phyloP scores from a whole-genome alignment of 2,329 filamentous ascomycete species.

The Stagonosporopsis vannaccii region DNA sequence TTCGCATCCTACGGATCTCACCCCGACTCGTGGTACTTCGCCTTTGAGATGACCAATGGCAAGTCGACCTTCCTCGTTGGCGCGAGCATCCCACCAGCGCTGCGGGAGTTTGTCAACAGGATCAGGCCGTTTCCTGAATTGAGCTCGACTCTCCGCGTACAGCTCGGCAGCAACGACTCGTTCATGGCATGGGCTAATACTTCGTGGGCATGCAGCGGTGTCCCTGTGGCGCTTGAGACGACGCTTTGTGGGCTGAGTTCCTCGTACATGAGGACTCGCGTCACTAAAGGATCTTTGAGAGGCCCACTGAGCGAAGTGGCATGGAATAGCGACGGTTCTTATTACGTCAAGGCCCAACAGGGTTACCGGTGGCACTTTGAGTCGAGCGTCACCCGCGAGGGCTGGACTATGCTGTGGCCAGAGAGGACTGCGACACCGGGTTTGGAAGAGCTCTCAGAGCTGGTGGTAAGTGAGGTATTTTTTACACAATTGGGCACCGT shows the following conservation, averaged over 20 bases:
- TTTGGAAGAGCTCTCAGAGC: slow-evolving; percentile 13
- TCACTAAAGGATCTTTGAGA: slow-evolving; percentile 23
- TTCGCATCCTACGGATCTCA: slow-evolving; percentile 38
- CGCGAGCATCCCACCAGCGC: slow-evolving; percentile 10
- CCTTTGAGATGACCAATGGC: slow-evolving; percentile 27
- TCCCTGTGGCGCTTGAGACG: slow-evolving; percentile 20
- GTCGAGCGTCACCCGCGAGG: slow-evolving; percentile 12
- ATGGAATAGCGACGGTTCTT: slow-evolving; percentile 36
- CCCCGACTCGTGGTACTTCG: slow-evolving; percentile 39
- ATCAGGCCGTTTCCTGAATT: background rate
- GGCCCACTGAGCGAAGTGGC: slow-evolving; percentile 17
- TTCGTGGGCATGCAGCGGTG: slow-evolving; percentile 26
- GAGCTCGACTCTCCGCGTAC: slow-evolving; percentile 28
- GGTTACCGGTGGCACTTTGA: slow-evolving; percentile 22
- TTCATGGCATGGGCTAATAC: slow-evolving; percentile 33
- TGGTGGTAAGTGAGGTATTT: slow-evolving; percentile 28
- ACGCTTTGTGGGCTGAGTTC: slow-evolving; percentile 21
- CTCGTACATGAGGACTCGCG: background rate
- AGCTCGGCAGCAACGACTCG: slow-evolving; percentile 33
- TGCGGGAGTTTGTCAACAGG: slow-evolving; percentile 19
- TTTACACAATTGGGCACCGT: background rate
- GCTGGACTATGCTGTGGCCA: slow-evolving; percentile 32
- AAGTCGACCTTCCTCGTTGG: slow-evolving; percentile 18
- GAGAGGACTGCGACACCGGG: background rate
- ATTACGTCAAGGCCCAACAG: slow-evolving; percentile 21